phyloP scores from a whole-genome alignment of 768 basidiomycete species.

The Lactarius sanguifluus region DNA sequence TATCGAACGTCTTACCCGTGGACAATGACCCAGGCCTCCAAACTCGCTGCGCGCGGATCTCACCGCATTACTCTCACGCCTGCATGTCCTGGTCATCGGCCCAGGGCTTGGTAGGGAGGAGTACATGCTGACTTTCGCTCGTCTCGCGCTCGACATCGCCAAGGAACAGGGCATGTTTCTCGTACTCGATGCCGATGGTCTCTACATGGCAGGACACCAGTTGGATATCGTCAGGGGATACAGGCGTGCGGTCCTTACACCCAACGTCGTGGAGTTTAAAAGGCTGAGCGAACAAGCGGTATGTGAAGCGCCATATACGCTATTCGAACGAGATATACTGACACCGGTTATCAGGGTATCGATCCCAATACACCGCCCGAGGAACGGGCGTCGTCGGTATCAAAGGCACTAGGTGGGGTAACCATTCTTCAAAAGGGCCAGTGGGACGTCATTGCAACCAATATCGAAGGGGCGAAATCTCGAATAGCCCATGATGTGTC shows the following conservation, averaged over 20 bases:
- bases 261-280: slow-evolving; percentile 92
- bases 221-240: slow-evolving; percentile 78
- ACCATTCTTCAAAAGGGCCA: slow-evolving; percentile 89
- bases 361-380: slow-evolving; percentile 50
- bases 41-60: slow-evolving; percentile 53
- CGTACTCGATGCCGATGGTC: slow-evolving; percentile 92
- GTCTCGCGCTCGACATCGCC: slow-evolving; percentile 73
- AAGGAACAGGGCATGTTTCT: slow-evolving; percentile 73
- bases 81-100: slow-evolving; percentile 92
- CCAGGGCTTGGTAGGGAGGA: slow-evolving; percentile 90
- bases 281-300: slow-evolving; percentile 75
- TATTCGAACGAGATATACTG: not conserved
- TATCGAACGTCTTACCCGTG: slow-evolving; percentile 9
- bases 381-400: slow-evolving; percentile 68
- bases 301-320: slow-evolving; percentile 30
- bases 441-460: slow-evolving; percentile 77
- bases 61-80: slow-evolving; percentile 70
- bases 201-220: slow-evolving; percentile 80
- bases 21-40: slow-evolving; percentile 41
- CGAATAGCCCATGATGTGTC: slow-evolving; percentile 42
- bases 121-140: slow-evolving; percentile 86
- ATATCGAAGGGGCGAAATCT: slow-evolving; percentile 56
- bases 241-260: slow-evolving; percentile 84
- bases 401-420: slow-evolving; percentile 77
- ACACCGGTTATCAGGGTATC: slow-evolving; percentile 40